Evolutionary conservation across 2,329 filamentous ascomycete genomes (phyloP).

Genomic region (Albophoma yamanashiensis): DNA sequence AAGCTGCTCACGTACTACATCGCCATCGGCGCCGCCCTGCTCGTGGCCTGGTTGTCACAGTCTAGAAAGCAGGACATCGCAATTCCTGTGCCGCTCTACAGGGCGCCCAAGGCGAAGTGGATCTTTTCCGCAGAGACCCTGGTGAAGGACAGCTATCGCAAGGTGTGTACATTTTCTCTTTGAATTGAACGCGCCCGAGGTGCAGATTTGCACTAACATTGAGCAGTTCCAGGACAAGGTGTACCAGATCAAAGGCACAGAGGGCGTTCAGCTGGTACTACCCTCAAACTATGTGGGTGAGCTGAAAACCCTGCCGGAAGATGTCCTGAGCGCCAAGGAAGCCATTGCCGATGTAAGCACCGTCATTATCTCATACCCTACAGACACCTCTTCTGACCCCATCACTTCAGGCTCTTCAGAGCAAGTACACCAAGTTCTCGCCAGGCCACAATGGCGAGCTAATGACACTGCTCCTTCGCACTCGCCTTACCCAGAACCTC

Average conservation of each 20-base stretch:
- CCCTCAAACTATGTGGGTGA: conserved; percentile 33
- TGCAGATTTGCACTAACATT: conserved; percentile 6
- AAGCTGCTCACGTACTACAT: conserved; percentile 28
- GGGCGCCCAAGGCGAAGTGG: conserved; percentile 37
- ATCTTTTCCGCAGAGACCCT: conserved; percentile 37
- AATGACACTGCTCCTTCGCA: conserved; percentile 31
- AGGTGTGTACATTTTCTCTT: conserved; percentile 19
- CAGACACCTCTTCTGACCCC: neutral
- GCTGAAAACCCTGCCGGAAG: conserved; percentile 36
- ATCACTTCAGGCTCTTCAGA: conserved; percentile 32
- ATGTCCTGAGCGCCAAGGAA: conserved; percentile 35
- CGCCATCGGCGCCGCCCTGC: conserved; percentile 22
- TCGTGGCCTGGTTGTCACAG: conserved; percentile 28
- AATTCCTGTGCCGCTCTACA: conserved; percentile 33
- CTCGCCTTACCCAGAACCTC: conserved; percentile 36
- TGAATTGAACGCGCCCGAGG: too few species aligned
- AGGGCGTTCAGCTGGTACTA: conserved; percentile 36
- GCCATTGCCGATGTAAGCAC: conserved; percentile 33
- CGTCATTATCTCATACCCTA: neutral
- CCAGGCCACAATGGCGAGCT: conserved; percentile 35
- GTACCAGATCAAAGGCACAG: conserved; percentile 40
- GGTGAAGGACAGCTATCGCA: conserved; percentile 36
- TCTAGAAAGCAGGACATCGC: conserved; percentile 14
- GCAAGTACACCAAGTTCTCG: conserved; percentile 39
- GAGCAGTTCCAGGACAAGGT: conserved; percentile 34